These are phyloP conservation scores for Penicillium psychrosexuale DNA, from an alignment of 2,329 filamentous ascomycete species.

Conservation along the genomic window DNA sequence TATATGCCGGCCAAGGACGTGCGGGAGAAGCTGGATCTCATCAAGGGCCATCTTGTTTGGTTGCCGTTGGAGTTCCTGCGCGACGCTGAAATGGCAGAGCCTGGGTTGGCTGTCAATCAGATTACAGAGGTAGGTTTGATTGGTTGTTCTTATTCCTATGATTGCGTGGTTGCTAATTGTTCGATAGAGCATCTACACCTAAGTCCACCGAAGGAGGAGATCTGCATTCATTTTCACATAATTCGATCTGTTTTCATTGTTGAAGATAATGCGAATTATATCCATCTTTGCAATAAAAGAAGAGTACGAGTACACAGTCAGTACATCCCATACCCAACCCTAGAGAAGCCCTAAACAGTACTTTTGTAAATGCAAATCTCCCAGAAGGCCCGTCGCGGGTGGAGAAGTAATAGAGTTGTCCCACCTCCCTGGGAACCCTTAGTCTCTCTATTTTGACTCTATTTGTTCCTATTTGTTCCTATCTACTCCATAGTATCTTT, in stretches of 20 bases:
- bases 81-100: slow-evolving; percentile 85
- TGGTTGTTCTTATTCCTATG: background rate
- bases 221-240: background rate
- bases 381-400: background rate
- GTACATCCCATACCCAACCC: background rate
- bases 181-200: slow-evolving; percentile 37
- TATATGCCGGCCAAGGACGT: slow-evolving; percentile 72
- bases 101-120: slow-evolving; percentile 78
- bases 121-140: slow-evolving; percentile 73
- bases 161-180: slow-evolving; percentile 12
- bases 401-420: slow-evolving; percentile 4
- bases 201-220: slow-evolving; percentile 1
- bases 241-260: background rate
- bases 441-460: background rate
- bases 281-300: background rate
- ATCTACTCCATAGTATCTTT: background rate
- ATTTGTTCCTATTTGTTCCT: background rate
- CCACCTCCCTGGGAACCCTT: background rate
- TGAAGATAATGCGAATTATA: background rate
- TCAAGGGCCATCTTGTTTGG: slow-evolving; percentile 89
- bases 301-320: background rate
- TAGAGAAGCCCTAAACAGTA: background rate
- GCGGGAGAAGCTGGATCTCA: slow-evolving; percentile 68
- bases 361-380: background rate
- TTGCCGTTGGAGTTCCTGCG: slow-evolving; percentile 87